These are phyloP conservation scores for Hirschfeldia incana DNA, from an alignment of 345 rosid species.

Conservation along the genomic window DNA sequence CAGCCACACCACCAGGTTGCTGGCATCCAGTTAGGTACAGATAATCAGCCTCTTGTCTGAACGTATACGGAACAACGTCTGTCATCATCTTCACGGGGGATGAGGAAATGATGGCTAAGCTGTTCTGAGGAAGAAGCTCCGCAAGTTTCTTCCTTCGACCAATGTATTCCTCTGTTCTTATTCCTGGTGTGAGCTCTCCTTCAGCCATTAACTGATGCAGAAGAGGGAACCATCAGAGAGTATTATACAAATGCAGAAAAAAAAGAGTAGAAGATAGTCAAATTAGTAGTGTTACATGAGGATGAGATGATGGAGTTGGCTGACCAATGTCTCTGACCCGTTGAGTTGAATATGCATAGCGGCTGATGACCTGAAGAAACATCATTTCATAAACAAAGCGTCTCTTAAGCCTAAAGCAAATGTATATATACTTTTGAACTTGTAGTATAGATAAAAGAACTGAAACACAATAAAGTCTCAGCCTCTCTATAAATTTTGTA, in stretches of 20 bases:
- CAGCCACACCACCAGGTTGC: constrained; percentile 93
- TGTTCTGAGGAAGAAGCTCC: constrained; percentile 74
- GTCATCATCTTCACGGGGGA: constrained; percentile 97
- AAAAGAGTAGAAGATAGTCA: background rate
- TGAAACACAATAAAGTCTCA: background rate
- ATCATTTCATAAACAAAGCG: constrained; percentile 15
- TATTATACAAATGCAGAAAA: constrained; percentile 5
- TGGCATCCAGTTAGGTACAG: constrained; percentile 87
- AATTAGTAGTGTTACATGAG: constrained; percentile 55
- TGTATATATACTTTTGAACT: background rate
- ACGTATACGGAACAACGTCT: constrained; percentile 87
- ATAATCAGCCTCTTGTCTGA: constrained; percentile 88
- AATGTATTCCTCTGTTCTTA: constrained; percentile 68
- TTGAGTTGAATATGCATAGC: constrained; percentile 54
- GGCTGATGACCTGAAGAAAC: constrained; percentile 46
- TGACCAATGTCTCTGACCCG: constrained; percentile 68
- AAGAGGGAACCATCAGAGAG: constrained; percentile 21
- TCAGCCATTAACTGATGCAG: constrained; percentile 63
- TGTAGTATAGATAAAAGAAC: background rate
- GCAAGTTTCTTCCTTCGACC: constrained; percentile 67
- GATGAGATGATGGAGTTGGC: constrained; percentile 84
- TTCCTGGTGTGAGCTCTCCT: constrained; percentile 92
- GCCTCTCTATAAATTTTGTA: background rate
- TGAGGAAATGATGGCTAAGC: constrained; percentile 82
- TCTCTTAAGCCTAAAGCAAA: constrained; percentile 2